These are phyloP conservation scores for Xylariaceae sp. DNA, from an alignment of 2,329 filamentous ascomycete genomes.

Conservation along the genomic window DNA sequence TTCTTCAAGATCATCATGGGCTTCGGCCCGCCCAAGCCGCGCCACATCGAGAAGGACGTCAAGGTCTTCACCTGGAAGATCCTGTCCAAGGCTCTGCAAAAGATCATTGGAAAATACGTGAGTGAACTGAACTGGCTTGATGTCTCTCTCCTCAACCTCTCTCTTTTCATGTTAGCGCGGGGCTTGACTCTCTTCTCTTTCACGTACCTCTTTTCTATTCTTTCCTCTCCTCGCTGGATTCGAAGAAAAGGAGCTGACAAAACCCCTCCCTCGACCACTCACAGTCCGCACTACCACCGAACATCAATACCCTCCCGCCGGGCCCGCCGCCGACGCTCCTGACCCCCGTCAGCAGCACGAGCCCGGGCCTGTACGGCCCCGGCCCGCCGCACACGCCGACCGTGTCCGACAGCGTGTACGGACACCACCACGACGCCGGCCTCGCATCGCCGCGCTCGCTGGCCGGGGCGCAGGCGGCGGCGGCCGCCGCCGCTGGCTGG, in stretches of 20 bases:
- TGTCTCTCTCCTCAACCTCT: too few species aligned
- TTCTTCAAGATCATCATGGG: constrained; percentile 99
- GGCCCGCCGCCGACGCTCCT: constrained; percentile 19
- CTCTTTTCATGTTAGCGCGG: too few species aligned
- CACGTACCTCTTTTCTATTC: too few species aligned
- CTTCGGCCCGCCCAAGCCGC: constrained; percentile 87
- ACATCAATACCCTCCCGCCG: constrained; percentile 18
- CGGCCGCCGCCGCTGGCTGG: too few species aligned
- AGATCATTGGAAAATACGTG: constrained; percentile 94
- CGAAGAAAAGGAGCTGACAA: too few species aligned
- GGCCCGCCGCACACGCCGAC: constrained; percentile 28
- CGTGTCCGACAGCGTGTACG: constrained; percentile 30
- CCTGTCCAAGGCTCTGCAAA: constrained; percentile 78
- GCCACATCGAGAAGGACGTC: constrained; percentile 98
- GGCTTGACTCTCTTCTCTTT: too few species aligned
- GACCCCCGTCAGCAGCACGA: constrained; percentile 26
- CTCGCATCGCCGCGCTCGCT: constrained; percentile 47
- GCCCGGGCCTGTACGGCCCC: constrained; percentile 24
- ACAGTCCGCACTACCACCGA: too few species aligned
- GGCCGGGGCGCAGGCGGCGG: constrained; percentile 37
- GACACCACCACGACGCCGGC: constrained; percentile 38
- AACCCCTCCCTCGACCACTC: too few species aligned
- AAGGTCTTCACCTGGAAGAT: constrained; percentile 98
- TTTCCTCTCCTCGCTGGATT: too few species aligned
- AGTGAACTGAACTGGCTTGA: too few species aligned